phyloP scores from a whole-genome alignment of 768 basidiomycete species.

The Leccinum truebloodii region DNA sequence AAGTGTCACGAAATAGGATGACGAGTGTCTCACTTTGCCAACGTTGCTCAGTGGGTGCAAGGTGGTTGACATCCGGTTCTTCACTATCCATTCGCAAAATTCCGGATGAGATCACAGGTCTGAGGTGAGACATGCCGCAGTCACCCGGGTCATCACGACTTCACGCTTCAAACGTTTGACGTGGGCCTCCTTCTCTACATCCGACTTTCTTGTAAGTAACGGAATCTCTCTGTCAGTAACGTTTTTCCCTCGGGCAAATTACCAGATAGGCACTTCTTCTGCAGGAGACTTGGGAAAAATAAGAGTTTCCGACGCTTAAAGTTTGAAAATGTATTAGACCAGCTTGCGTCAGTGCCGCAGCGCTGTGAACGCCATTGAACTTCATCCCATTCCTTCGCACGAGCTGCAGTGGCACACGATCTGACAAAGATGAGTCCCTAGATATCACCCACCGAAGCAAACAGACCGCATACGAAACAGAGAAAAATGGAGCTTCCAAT shows the following conservation, averaged over 20 bases:
- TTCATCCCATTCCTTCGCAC: background rate
- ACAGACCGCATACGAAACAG: background rate
- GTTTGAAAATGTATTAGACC: background rate
- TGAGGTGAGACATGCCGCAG: conserved; percentile 17
- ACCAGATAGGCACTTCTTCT: conserved; percentile 2
- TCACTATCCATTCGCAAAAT: conserved; percentile 1
- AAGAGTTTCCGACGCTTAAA: background rate
- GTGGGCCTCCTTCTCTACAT: background rate
- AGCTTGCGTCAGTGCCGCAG: background rate
- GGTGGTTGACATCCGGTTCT: background rate
- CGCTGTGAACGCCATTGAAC: background rate
- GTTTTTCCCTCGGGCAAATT: background rate
- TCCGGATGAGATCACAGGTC: conserved; percentile 4
- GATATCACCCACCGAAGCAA: background rate
- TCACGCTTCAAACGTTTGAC: background rate
- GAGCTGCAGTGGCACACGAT: background rate
- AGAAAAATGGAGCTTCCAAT: background rate
- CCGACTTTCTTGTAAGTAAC: conserved; percentile 7
- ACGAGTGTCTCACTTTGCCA: conserved; percentile 23
- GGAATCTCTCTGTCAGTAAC: background rate
- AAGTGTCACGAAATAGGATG: conserved; percentile 13
- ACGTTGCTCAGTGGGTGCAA: background rate
- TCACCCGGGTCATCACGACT: background rate
- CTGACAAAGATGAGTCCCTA: background rate
- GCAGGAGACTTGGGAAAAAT: background rate